Base-by-base conservation (phyloP, 225 moss, liverwort and hornwort species). In the Pseudoscleropodium purum region DNA sequence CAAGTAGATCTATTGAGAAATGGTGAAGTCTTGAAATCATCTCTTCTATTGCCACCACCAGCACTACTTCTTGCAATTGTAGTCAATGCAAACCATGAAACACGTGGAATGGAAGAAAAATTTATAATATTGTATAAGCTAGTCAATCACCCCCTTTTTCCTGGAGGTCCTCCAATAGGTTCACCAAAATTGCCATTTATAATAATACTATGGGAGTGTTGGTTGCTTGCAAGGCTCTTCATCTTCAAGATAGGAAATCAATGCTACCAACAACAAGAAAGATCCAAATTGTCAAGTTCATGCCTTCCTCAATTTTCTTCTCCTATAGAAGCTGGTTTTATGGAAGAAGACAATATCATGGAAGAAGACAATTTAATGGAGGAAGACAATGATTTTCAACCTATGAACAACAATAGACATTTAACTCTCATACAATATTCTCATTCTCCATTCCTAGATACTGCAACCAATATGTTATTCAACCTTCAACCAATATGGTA, bases 41-140 rank as follows among this genome's bases (percentile, higher is more conserved):
- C 64, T 47, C 49, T 62, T n/a, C 15, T 72, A 41, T 59, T 37
- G 33, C 62, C 59, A 57, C 47, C 15, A 36, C 19, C n/a, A 81
- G 11, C 70, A 47, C 18, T 31, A 33, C 82, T 87, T 86, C 67
- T 47, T 47, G 47, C 47, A 47, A 47, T 90, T 85, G 80, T 89
- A 83, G 85, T 61, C 21, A 85, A 87, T 81, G 86, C 85, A 77
- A 85, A 47, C 31, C 64, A 60, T 88, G 81, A 64, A 67, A 13
- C 9, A 26, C 43, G 20, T 63, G 82, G 73, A 75, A 60, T 83
- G 41, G 94, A 47, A 94, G 30, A 88, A 89, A 95, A 92, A 74
- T 93, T 96, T 75, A 92, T 98, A 81, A 91, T 96, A 86, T 87
- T 98, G 59, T 97, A 97, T 88, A 96, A 90, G 90, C 95, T 92